Percentiles rank a stretch among this genome's conserved stretches.
These are phyloP conservation scores for Inga leiocalycina DNA, from an alignment of 306 rosid species.

Conservation along the genomic window DNA sequence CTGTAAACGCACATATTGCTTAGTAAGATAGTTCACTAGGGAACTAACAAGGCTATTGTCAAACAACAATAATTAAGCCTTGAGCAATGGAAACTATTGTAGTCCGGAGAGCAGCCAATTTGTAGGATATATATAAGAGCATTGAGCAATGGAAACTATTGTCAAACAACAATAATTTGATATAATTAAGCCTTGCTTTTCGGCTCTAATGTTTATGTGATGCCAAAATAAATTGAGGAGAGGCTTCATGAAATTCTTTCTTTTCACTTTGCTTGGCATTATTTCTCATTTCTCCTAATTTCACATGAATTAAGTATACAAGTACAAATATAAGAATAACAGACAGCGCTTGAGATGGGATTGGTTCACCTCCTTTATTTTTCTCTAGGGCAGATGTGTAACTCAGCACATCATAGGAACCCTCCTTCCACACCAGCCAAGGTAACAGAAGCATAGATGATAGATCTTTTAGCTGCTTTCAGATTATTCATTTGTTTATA, in stretches of 20 bases:
- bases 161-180: not conserved
- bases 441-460: not conserved
- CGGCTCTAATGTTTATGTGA: not conserved
- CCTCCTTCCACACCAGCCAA: no score
- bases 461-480: not conserved
- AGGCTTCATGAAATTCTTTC: not conserved
- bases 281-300: not conserved
- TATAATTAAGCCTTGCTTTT: not conserved
- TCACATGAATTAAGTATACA: not conserved
- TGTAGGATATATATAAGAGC: not conserved
- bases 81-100: not conserved
- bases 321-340: not conserved
- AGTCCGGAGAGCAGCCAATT: not conserved
- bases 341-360: not conserved
- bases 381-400: not conserved
- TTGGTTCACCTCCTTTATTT: constrained; percentile 18
- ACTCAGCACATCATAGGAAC: no score
- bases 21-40: not conserved
- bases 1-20: not conserved
- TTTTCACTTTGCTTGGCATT: not conserved
- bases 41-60: not conserved
- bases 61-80: no score
- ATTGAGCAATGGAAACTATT: not conserved
- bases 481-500: constrained; percentile 3
- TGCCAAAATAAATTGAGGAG: not conserved